A percentile compares a stretch with the other conserved stretches of the same genome.
Evolutionary conservation across 768 basidiomycete genomes (phyloP).

Genomic region (Trametes villosa): DNA sequence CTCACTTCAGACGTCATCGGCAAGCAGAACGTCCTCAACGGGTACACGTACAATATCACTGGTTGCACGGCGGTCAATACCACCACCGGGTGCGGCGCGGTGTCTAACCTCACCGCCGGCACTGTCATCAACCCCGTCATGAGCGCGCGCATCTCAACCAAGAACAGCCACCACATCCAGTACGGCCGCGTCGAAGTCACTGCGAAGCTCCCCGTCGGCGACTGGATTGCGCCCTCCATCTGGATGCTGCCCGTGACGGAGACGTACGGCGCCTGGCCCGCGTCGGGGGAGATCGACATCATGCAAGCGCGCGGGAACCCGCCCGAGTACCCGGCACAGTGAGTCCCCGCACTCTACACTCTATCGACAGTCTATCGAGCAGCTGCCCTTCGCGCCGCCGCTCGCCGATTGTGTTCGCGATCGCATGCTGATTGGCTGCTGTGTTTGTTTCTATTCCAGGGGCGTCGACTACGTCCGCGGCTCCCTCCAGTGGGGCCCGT

Average conservation of each 20-base stretch:
- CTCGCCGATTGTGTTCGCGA: neutral
- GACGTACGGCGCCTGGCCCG: slow-evolving; percentile 69
- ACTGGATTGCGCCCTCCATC: slow-evolving; percentile 72
- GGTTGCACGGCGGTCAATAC: slow-evolving; percentile 68
- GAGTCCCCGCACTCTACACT: slow-evolving; percentile 13
- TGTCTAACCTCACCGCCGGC: slow-evolving; percentile 69
- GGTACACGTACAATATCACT: slow-evolving; percentile 79
- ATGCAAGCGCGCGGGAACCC: slow-evolving; percentile 55
- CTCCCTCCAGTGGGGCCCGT: slow-evolving; percentile 55
- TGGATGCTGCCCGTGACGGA: slow-evolving; percentile 79
- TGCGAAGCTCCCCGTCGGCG: slow-evolving; percentile 83
- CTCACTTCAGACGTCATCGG: slow-evolving; percentile 76
- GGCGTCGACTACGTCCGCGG: slow-evolving; percentile 49
- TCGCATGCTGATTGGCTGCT: slow-evolving; percentile 8
- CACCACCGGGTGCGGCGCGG: slow-evolving; percentile 62
- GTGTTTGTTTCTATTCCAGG: slow-evolving; percentile 22
- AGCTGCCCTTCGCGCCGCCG: slow-evolving; percentile 20
- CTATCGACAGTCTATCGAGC: slow-evolving; percentile 19
- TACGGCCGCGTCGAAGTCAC: slow-evolving; percentile 86
- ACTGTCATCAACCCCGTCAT: slow-evolving; percentile 83
- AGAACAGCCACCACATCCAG: slow-evolving; percentile 69
- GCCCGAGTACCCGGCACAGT: slow-evolving; percentile 52
- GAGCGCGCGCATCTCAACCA: slow-evolving; percentile 80
- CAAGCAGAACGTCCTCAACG: slow-evolving; percentile 55
- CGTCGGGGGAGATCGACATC: slow-evolving; percentile 78